Conservation (phyloP, 2,329 filamentous ascomycete species). For the Phialocephala sp. region DNA sequence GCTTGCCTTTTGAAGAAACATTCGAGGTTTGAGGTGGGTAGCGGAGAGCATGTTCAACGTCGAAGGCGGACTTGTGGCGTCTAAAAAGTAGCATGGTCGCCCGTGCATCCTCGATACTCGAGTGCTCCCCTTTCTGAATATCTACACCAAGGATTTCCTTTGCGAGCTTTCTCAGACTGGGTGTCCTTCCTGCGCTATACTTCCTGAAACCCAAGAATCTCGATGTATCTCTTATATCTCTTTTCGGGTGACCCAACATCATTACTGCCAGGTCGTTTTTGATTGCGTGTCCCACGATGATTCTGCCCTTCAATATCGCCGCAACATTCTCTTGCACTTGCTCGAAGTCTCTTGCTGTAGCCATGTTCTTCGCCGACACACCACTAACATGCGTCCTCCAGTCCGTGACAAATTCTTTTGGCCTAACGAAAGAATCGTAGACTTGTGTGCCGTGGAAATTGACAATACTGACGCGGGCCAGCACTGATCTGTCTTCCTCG, state of each 20-base stretch:
- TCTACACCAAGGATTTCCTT: conserved; percentile 63
- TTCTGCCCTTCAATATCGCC: conserved; percentile 69
- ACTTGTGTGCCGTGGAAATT: conserved; percentile 93
- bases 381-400: conserved; percentile 90
- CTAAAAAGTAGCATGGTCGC: conserved; percentile 90
- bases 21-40: conserved; percentile 53
- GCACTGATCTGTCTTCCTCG: conserved; percentile 70
- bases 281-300: conserved; percentile 85
- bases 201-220: conserved; percentile 77
- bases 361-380: conserved; percentile 76
- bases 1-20: conserved; percentile 23
- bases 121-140: conserved; percentile 68
- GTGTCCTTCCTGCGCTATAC: conserved; percentile 69
- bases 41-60: conserved; percentile 75
- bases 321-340: conserved; percentile 78
- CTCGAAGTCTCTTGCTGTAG: conserved; percentile 70
- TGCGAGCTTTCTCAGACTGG: conserved; percentile 65
- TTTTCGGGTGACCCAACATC: conserved; percentile 76
- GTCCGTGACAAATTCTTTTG: conserved; percentile 80
- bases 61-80: conserved; percentile 82
- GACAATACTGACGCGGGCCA: conserved; percentile 88
- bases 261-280: conserved; percentile 78
- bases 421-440: conserved; percentile 91
- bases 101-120: conserved; percentile 79
- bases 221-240: conserved; percentile 84